Evolutionary conservation across 2,329 filamentous ascomycete genomes (phyloP).

Genomic region (Capronia coronata): DNA sequence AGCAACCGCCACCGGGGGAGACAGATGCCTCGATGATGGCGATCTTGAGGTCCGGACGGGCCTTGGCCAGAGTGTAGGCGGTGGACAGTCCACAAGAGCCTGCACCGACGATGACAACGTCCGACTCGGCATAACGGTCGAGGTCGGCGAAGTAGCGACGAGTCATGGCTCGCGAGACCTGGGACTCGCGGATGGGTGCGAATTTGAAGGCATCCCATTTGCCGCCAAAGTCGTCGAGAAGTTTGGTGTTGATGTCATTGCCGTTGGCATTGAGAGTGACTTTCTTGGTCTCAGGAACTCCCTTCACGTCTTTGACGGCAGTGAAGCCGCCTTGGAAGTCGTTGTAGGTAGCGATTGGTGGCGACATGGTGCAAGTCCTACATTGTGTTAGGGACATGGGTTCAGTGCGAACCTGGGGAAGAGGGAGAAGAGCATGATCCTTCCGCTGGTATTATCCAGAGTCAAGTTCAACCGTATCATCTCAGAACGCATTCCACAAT

Average conservation of each 20-base stretch:
- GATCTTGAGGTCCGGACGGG: constrained; percentile 84
- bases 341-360: constrained; percentile 62
- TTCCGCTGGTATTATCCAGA: constrained; percentile 99
- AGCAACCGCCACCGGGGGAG: constrained; percentile 76
- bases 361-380: constrained; percentile 60
- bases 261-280: constrained; percentile 33
- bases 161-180: constrained; percentile 90
- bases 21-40: constrained; percentile 85
- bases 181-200: constrained; percentile 79
- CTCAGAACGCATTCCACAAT: constrained; percentile 53
- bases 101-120: constrained; percentile 88
- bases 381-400: constrained; percentile 27
- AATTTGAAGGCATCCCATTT: constrained; percentile 81
- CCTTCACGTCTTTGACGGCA: constrained; percentile 34
- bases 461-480: constrained; percentile 95
- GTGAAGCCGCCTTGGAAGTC: constrained; percentile 26
- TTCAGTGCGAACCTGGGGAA: constrained; percentile 8
- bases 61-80: constrained; percentile 75
- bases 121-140: constrained; percentile 81
- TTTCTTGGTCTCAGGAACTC: constrained; percentile 38
- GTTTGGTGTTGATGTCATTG: constrained; percentile 24
- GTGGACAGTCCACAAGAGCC: constrained; percentile 81
- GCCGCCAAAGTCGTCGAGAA: constrained; percentile 60
- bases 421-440: constrained; percentile 73
- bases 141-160: constrained; percentile 87